Conservation (phyloP, 345 rosid genomes). For the Acer saccharum region DNA sequence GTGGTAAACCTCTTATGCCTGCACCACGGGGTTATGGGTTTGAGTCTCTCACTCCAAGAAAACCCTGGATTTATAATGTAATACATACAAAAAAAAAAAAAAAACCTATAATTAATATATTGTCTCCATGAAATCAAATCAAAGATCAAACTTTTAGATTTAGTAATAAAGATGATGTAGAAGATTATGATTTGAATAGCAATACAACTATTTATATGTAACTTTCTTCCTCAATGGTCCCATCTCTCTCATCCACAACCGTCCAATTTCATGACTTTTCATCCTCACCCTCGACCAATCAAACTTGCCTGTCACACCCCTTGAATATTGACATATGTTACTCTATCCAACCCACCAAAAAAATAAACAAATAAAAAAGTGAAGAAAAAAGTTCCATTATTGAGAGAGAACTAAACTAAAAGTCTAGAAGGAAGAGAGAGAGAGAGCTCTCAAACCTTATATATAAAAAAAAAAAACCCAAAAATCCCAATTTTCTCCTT, state of each 20-base stretch:
- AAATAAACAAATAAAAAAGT: not conserved
- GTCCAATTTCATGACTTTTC: not conserved
- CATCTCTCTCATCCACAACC: not conserved
- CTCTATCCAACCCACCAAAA: not conserved
- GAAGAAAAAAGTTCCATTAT: not conserved
- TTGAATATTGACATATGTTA: rapidly evolving
- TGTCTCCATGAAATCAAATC: not conserved
- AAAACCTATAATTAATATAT: not conserved
- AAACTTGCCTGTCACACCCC: not conserved
- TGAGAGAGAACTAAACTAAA: conserved; percentile 15
- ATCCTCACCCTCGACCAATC: conserved; percentile 10
- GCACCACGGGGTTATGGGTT: no score
- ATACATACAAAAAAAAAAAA: no score
- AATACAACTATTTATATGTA: not conserved
- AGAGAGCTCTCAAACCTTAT: not conserved
- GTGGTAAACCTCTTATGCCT: no score
- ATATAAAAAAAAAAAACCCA: not conserved
- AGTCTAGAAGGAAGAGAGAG: not conserved
- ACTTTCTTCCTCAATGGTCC: not conserved
- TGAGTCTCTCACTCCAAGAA: no score
- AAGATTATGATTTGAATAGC: not conserved
- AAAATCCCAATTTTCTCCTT: conserved; percentile 36
- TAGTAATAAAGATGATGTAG: not conserved
- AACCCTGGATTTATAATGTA: no score
- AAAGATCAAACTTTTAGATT: not conserved